Conservation (phyloP, 441 rosid species). For the Raphanus hybrid region DNA sequence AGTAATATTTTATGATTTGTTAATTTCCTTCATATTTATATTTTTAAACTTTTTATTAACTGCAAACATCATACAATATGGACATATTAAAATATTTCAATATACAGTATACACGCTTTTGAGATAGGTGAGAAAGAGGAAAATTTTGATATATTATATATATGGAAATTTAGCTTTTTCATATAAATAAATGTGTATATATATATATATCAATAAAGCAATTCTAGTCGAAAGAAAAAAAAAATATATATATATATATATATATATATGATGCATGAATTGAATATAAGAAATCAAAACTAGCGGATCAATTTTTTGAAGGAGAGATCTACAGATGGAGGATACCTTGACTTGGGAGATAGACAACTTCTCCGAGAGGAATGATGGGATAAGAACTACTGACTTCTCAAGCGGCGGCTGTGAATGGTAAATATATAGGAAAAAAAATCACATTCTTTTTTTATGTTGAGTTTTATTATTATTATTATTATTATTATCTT, state of each 20-base stretch:
- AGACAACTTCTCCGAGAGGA: slow-evolving; percentile 16
- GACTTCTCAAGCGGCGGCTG: slow-evolving; percentile 13
- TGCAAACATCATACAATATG: no score
- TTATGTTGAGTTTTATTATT: background rate
- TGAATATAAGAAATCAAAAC: background rate
- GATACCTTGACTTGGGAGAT: background rate
- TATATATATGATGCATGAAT: background rate
- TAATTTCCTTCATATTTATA: no score
- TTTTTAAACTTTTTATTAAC: no score
- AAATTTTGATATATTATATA: no score
- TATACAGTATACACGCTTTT: no score
- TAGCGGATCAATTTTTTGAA: background rate
- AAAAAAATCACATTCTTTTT: background rate
- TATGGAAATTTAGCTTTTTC: no score
- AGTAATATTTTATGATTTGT: no score
- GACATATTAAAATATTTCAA: no score
- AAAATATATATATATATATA: no score
- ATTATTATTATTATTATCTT: background rate
- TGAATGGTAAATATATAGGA: slow-evolving; percentile 21
- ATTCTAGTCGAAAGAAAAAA: no score
- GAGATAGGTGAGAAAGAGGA: no score
- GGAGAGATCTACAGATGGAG: background rate
- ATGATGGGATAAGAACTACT: background rate
- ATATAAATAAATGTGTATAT: no score
- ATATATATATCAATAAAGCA: background rate